Base-by-base conservation (phyloP, 2,329 filamentous ascomycete species). In the Penicillium sp. region DNA sequence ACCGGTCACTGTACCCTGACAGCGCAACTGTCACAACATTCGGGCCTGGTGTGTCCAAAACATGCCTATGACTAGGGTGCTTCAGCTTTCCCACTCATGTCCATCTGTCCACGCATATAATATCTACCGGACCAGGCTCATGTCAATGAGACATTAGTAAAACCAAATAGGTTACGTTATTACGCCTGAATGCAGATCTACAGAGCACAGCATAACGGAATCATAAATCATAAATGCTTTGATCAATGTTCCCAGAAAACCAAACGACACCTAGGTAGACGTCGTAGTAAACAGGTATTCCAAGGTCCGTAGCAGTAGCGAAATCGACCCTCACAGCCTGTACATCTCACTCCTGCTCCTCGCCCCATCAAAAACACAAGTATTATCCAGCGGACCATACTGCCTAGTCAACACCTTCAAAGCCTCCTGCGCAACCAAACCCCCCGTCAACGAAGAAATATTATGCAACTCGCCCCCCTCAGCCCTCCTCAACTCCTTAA, bases 361-460 rank as follows among this genome's bases (percentile, higher is more conserved):
- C 2, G 84, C 75, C 1, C 82, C 82, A 61, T 85, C 81, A 57
- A 83, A 84, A 19, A 84, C 65, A 59, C 80, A 83, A 0, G 78
- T 81, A 52, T 84, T 83, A 64, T 84, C 80, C 8, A 84, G 72
- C 1, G 82, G 82, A 10, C 83, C 74, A 62, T 85, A 86, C 68
- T 86, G 82, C 61, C 79, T 77, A n/a, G 82, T 86, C 37, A 77
- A 55, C 5, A 83, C 79, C 67, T 99, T 99, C 74, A 99, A 95
- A 55, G 92, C 82, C 73, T 99, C 93, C 71, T 99, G 95, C n/a
- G 92, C 89, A 40, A 95, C 87, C 75, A 99, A 87, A 3, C 93
- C 95, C 27, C 93, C 95, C 1, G 85, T 87, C 48, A 95, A 74
- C 22, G 91, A 86, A 28, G 91, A 87, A 48, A 95, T 88, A 66